Evolutionary conservation across 1,139 yeast genomes (phyloP), one percentile per base, ranked within the genome.

Genomic region (Taphrina betulina): DNA sequence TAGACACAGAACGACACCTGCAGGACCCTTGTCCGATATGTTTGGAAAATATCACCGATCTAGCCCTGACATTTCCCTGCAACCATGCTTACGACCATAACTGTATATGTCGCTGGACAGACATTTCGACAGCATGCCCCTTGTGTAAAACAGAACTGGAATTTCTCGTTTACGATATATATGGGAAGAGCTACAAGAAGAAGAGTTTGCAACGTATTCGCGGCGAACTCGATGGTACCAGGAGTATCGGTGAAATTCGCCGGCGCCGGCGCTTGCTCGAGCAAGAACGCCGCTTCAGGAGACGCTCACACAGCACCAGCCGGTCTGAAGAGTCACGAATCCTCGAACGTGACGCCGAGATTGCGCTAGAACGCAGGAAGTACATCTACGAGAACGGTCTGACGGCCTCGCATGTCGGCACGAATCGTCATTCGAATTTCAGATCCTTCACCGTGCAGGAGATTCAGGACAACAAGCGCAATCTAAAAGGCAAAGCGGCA

Each of bases 51-150:
- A 20, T 50, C 17, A 22, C 35, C 14, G 31, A 31, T 20, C 54
- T 33, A 10, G 54, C 54, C 7, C 34, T 50, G 16, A 38, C 46
- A 19, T 26, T 22, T 19, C 54, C 54, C 33, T 50, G 54, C 34
- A 29, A 50, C 16, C 54, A 50, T 40, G 16, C 28, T 10, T 50
- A 29, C 26, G 54, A 50, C 40, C 22, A 20, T 2, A 46, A 40
- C 26, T 50, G 54, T n/a, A 31, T 50, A 7, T 33, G 35, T 31
- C 54, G 54, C 38, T 50, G 54, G 54, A 22, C 35, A 4, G 54
- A 50, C 10, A 41, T 34, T 5, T 26, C 46, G 7, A 19, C 20
- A 17, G 16, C 40, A 14, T 50, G 54, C 26, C 54, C 54, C 8
- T 26, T 50, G 8, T 50, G 54, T 35, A 50, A 50, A 34, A 31